Base-by-base conservation (phyloP, 2,329 filamentous ascomycete genomes). In the Colletotrichum orchidophilum region DNA sequence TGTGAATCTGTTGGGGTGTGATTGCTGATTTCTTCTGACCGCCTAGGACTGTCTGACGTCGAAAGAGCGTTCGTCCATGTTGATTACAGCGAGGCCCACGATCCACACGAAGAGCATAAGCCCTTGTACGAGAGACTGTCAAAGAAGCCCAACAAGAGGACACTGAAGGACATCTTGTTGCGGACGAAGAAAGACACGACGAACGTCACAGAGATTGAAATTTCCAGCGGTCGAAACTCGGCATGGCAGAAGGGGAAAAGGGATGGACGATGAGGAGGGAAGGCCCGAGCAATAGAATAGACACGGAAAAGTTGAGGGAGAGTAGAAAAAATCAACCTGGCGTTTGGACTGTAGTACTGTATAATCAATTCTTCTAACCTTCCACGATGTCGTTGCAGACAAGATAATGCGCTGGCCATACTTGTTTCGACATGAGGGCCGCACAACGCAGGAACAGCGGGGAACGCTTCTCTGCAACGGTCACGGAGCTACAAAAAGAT, bases 51-150 rank as follows among this genome's bases (percentile, higher is more conserved):
- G 24, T 75, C 73, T 3, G 78, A 81, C 64, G 83, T 85, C 15
- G 83, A 85, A 76, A 77, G 83, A 57, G 83, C 83, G 0, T 85
- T 85, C 69, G 83, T 85, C 57, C 83, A 85, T 63, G 81, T 84
- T 50, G 83, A 85, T 75, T 84, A 85, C 61, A 50, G 42, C 1
- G 81, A 85, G 66, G 78, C 78, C 81, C 66, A 76, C 80, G 49
- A 53, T 33, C 60, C 46, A 35, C 77, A 83, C 64, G 77, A 81
- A 62, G 83, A 85, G 67, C 83, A 85, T 70, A 85, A 85, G 73
- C 81, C 82, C 1, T 72, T 84, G 18, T 71, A 83, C 64, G 80
- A 82, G 54, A 77, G 79, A 66, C 76, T 76, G 72, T 52, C 50
- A 29, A 75, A 76, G 66, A 75, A 74, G 60, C 67, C 75, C 13